Evolutionary conservation across 139 green algal genomes (phyloP), one percentile per base, ranked within the genome.

Genomic region (Closterium sp.): DNA sequence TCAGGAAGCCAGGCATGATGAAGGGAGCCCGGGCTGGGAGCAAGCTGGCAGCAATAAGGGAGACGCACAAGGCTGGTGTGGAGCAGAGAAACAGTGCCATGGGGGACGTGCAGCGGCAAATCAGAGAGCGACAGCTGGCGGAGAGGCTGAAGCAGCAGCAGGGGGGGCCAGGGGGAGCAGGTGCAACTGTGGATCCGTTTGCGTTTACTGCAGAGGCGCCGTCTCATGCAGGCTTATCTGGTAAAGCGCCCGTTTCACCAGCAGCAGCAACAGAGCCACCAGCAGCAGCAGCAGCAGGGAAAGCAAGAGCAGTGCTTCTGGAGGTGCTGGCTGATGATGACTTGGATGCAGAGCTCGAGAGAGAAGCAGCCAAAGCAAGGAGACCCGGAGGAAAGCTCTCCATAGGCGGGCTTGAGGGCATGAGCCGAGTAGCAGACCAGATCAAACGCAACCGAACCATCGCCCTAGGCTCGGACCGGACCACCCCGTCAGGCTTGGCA

Each of bases 31-130:
- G 86, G 10, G 8, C 28, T 28, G 30, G n/a, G 30, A 10, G 32
- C 12, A 91, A 89, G 38, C 88, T 91, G 76, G 55, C 88, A 91
- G n/a, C 25, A 12, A 34, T 91, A 33, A 89, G 88, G 5, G 88
- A 34, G 35, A n/a, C n/a, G 12, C 38, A 90, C 83, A 91, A 87
- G 43, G 88, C 33, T 4, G 88, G 90, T 36, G 88, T 87, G 33
- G 88, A 55, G 86, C 86, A 89, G 86, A 89, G 30, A 12, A 84
- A 89, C 35, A 55, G 66, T 32, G 38, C 38, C 0, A 6, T 43
- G n/a, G 31, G 33, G 25, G 36, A 91, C 34, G 38, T 91, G 19
- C 43, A 91, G 38, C 31, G 88, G 83, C 88, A 91, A 86, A 38
- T 91, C 76, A 84, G n/a, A 86, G 36, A 91, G 38, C 31, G 35